These are phyloP conservation scores for Candida alai DNA, from an alignment of 805 yeast genomes.

Conservation along the genomic window DNA sequence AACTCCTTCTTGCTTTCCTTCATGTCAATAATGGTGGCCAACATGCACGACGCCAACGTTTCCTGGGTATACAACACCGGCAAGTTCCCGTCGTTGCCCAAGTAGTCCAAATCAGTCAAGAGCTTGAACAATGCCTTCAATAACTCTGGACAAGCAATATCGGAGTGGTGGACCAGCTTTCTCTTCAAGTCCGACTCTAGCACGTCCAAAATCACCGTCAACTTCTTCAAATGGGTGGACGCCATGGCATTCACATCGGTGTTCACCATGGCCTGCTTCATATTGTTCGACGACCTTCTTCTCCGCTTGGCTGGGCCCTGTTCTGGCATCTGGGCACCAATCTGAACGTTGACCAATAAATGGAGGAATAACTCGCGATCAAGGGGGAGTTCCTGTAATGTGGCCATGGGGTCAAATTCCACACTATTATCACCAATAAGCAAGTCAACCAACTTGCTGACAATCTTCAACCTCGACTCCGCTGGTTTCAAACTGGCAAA, in stretches of 20 bases:
- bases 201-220: slow-evolving; percentile 77
- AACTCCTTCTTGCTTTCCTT: slow-evolving; percentile 24
- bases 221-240: slow-evolving; percentile 67
- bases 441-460: slow-evolving; percentile 46
- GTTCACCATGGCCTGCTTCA: slow-evolving; percentile 70
- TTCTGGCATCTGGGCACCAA: slow-evolving; percentile 45
- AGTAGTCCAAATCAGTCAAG: slow-evolving; percentile 71
- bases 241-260: slow-evolving; percentile 74
- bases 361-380: slow-evolving; percentile 54
- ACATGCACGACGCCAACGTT: slow-evolving; percentile 81
- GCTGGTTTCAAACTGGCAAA: slow-evolving; percentile 51
- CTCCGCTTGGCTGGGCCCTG: slow-evolving; percentile 63
- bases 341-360: slow-evolving; percentile 56
- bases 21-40: slow-evolving; percentile 57
- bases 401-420: slow-evolving; percentile 37
- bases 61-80: slow-evolving; percentile 93
- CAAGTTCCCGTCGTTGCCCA: slow-evolving; percentile 86
- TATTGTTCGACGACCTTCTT: slow-evolving; percentile 77
- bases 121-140: slow-evolving; percentile 54
- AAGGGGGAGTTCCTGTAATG: slow-evolving; percentile 53
- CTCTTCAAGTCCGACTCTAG: slow-evolving; percentile 51
- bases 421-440: slow-evolving; percentile 43
- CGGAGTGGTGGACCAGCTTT: slow-evolving; percentile 15
- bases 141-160: slow-evolving; percentile 40
- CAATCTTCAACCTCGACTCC: slow-evolving; percentile 55